phyloP scores from a whole-genome alignment of 495 filamentous ascomycete species.

The Penicillium chermesinum region DNA sequence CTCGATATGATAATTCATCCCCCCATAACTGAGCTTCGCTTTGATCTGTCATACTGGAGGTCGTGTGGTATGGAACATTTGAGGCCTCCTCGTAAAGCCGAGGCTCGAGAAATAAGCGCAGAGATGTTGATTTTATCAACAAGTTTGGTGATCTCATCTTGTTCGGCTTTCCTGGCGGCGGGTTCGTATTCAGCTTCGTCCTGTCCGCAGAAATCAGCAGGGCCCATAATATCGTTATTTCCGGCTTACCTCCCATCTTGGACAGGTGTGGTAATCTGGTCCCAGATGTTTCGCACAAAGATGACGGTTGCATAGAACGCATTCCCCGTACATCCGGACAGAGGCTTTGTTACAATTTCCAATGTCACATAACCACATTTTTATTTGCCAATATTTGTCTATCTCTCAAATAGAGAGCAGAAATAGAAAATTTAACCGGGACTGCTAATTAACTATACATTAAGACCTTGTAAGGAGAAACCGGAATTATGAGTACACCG shows the following conservation, averaged over 20 bases:
- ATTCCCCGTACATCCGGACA: constrained; percentile 29
- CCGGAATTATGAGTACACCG: too few relatives aligned
- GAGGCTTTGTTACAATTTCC: constrained; percentile 20
- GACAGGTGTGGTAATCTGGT: constrained; percentile 25
- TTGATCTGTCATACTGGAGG: constrained; percentile 24
- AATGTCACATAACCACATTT: constrained; percentile 31
- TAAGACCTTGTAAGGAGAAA: too few relatives aligned
- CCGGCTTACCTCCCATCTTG: constrained; percentile 33
- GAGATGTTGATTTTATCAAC: constrained; percentile 25
- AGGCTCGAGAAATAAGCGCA: constrained; percentile 20
- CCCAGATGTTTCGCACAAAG: constrained; percentile 27
- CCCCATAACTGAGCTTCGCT: constrained; percentile 29
- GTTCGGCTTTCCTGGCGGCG: constrained; percentile 21
- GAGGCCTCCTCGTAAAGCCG: constrained; percentile 21
- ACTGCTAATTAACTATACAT: too few relatives aligned
- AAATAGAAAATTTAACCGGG: too few relatives aligned
- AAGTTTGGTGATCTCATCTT: constrained; percentile 22
- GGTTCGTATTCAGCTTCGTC: constrained; percentile 23
- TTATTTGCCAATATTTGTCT: too few relatives aligned
- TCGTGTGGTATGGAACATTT: constrained; percentile 17
- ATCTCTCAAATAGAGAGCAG: too few relatives aligned
- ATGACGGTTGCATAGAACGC: constrained; percentile 30
- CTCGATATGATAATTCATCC: constrained; percentile 34
- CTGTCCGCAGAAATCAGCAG: constrained; percentile 10
- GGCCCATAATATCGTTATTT: background rate